Base-by-base conservation (phyloP, 2,329 filamentous ascomycete genomes). In the Trichoderma koningii region DNA sequence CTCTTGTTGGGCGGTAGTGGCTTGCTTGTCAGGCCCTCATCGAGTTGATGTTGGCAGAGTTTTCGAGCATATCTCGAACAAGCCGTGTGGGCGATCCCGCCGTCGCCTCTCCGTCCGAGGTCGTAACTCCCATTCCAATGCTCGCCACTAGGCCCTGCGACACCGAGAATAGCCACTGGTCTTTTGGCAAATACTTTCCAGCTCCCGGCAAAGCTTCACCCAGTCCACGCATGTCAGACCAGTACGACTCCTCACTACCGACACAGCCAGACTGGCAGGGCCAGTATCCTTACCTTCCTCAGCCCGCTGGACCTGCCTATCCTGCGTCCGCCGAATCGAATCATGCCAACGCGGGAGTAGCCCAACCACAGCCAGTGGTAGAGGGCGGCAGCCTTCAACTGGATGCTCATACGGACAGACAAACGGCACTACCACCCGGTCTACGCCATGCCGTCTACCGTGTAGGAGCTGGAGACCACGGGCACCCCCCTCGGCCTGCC, bases 341-440 rank as follows among this genome's bases (percentile, higher is more conserved):
- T 42, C 72, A 73, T 65, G 76, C 76, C 68, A 59, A 34, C 30
- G 53, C 66, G 23, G 65, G 66, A n/a, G 30, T 59, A 56, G 50
- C 67, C 28, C 68, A 70, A 28, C 42, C 66, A 56, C 69, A 64
- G 56, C 77, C 77, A 50, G 76, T 75, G 42, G 73, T 75, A 66
- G 75, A 73, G 65, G 73, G 72, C 55, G 72, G 76, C 42, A 75
- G 72, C 55, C 76, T 74, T 72, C 80, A 83, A 34, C 81, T 92
- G 53, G 86, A 87, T 34, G 80, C 92, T 69, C 90, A 90, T 66
- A 86, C 88, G 7, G 86, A 89, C 71, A 83, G 89, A 84, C 71
- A 75, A 69, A 61, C 71, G 41, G 71, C 65, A 60, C 76, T 79
- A 4, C 73, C 77, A 12, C 69, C 78, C 42, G 72, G 68, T 65